Evolutionary conservation across 345 rosid species (phyloP).

Genomic region (Iberis pinnata): DNA sequence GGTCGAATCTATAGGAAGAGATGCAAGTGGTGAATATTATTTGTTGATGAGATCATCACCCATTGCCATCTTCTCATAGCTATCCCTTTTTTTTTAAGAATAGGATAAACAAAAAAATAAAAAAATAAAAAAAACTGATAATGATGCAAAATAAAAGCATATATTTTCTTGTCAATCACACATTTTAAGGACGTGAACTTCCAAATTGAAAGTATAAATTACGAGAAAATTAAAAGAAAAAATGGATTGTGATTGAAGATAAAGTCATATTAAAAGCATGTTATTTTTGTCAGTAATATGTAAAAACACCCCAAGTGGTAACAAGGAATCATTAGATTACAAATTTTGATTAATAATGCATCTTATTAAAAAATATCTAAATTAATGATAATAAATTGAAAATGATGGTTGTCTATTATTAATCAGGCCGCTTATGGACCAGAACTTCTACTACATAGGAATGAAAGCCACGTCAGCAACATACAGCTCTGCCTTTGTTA

Average conservation of each 20-base stretch:
- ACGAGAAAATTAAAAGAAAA: no score
- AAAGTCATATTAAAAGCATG: no score
- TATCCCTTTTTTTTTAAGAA: conserved; percentile 7
- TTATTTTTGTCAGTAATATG: no score
- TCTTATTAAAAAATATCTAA: neutral
- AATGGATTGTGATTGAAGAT: no score
- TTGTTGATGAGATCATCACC: conserved; percentile 18
- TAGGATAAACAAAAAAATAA: no score
- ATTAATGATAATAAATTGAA: neutral
- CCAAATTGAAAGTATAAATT: no score
- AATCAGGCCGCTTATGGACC: conserved; percentile 83
- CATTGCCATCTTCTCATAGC: conserved; percentile 5
- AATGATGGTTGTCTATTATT: conserved; percentile 10
- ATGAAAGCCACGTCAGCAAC: conserved; percentile 88
- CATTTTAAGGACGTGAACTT: no score
- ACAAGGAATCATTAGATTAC: no score
- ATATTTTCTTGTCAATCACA: no score
- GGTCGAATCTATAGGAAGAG: conserved; percentile 7
- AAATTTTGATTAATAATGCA: no score
- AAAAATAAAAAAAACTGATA: neutral
- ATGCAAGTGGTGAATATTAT: conserved; percentile 6
- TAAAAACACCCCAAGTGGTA: no score
- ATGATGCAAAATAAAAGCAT: conserved; percentile 20
- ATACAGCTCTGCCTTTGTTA: conserved; percentile 56
- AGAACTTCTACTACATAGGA: conserved; percentile 72